These are phyloP conservation scores for Rhizopogon roseolus DNA, from an alignment of 768 basidiomycete species.

Conservation along the genomic window DNA sequence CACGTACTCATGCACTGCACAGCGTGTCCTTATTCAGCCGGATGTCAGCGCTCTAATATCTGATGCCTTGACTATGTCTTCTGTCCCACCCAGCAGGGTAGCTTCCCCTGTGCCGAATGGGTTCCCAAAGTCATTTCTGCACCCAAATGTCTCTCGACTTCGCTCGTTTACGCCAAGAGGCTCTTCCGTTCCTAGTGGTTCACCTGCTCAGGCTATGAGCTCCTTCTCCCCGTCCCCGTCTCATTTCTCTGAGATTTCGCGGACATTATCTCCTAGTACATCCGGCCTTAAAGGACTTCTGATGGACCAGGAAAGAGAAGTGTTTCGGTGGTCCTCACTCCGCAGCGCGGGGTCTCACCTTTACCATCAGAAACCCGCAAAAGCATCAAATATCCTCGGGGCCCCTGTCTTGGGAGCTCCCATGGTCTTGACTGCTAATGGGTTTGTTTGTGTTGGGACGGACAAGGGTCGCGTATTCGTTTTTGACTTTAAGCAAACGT, in stretches of 20 bases:
- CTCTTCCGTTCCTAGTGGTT: slow-evolving; percentile 34
- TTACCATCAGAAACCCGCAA: slow-evolving; percentile 47
- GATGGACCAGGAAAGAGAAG: slow-evolving; percentile 39
- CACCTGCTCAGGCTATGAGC: slow-evolving; percentile 39
- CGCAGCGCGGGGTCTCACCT: slow-evolving; percentile 54
- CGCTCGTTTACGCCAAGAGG: slow-evolving; percentile 60
- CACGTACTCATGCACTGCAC: slow-evolving; percentile 13
- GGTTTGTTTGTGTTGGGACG: slow-evolving; percentile 86
- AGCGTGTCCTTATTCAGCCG: slow-evolving; percentile 32
- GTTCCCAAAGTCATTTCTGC: slow-evolving; percentile 52
- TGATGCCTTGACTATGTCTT: slow-evolving; percentile 25
- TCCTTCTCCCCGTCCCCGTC: slow-evolving; percentile 54
- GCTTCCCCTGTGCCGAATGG: slow-evolving; percentile 31
- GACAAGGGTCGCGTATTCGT: slow-evolving; percentile 73
- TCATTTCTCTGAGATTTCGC: slow-evolving; percentile 67
- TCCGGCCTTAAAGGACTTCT: slow-evolving; percentile 16
- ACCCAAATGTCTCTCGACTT: slow-evolving; percentile 75
- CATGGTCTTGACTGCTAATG: slow-evolving; percentile 80
- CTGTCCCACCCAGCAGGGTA: slow-evolving; percentile 34
- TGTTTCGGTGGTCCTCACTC: slow-evolving; percentile 75
- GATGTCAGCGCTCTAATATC: slow-evolving; percentile 34
- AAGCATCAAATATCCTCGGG: slow-evolving; percentile 60
- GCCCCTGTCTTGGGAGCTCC: slow-evolving; percentile 58
- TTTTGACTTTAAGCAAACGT: slow-evolving; percentile 86
- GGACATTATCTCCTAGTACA: slow-evolving; percentile 51